Conservation (phyloP, 371 early-diverging fungal species). For the Zopfochytrium polystomum region DNA sequence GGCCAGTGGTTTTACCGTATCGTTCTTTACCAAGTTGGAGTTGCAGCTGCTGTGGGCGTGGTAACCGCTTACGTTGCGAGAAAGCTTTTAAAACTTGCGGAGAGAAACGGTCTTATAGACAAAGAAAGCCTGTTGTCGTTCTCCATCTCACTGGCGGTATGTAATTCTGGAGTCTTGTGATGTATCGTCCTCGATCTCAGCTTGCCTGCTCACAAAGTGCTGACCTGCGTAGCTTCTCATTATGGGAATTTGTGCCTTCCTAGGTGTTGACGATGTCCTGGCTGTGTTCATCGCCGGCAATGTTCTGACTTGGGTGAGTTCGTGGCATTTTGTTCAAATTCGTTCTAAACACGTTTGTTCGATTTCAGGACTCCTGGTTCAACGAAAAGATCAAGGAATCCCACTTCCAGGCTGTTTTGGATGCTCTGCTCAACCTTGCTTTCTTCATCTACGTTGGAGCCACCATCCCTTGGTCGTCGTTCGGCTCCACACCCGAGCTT, state of each 20-base stretch:
- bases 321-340: background rate
- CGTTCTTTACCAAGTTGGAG: slow-evolving; percentile 68
- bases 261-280: slow-evolving; percentile 86
- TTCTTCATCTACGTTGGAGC: slow-evolving; percentile 93
- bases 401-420: slow-evolving; percentile 87
- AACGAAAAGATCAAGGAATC: slow-evolving; percentile 79
- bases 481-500: slow-evolving; percentile 49
- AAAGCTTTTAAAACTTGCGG: slow-evolving; percentile 67
- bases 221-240: slow-evolving; percentile 59
- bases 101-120: slow-evolving; percentile 75
- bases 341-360: background rate
- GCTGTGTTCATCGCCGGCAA: slow-evolving; percentile 86
- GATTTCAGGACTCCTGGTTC: slow-evolving; percentile 73
- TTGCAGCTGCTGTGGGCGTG: slow-evolving; percentile 76
- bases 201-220: background rate
- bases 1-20: slow-evolving; percentile 69
- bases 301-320: slow-evolving; percentile 20
- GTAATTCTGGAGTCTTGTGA: slow-evolving; percentile 3
- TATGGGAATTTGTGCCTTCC: slow-evolving; percentile 69
- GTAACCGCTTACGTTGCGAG: slow-evolving; percentile 72
- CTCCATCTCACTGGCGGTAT: slow-evolving; percentile 77
- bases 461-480: slow-evolving; percentile 74
- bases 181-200: too few relatives aligned
- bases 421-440: slow-evolving; percentile 80
- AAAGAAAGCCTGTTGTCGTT: slow-evolving; percentile 85